Conservation (phyloP, 306 rosid genomes). For the Quercus suber region DNA sequence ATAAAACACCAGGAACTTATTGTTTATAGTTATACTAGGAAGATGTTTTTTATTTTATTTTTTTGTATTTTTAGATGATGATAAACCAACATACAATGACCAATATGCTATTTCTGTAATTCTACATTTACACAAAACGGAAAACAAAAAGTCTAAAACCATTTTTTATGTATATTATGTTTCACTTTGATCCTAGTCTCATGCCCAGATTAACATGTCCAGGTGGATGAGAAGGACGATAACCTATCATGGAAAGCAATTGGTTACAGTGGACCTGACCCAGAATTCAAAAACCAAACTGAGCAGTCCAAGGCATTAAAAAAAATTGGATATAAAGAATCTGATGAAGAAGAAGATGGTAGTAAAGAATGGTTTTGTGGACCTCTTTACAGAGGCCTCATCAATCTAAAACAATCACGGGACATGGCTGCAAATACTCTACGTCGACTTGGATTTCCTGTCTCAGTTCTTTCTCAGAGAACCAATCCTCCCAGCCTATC, state of each 20-base stretch:
- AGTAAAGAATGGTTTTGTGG: conserved; percentile 44
- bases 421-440: conserved; percentile 40
- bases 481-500: conserved; percentile 14
- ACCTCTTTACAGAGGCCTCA: conserved; percentile 60
- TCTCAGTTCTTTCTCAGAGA: conserved; percentile 27
- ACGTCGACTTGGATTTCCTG: conserved; percentile 43
- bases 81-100: no score
- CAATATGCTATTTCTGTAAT: no score
- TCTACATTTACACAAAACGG: no score
- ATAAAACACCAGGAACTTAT: no score
- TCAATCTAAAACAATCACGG: conserved; percentile 40
- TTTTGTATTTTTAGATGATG: no score
- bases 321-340: conserved; percentile 27
- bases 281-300: conserved; percentile 48
- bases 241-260: conserved; percentile 75
- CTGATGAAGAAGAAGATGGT: conserved; percentile 10
- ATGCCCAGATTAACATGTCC: conserved; percentile 7
- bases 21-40: no score
- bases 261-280: conserved; percentile 69
- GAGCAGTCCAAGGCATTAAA: neutral
- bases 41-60: no score
- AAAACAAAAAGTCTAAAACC: no score
- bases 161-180: no score
- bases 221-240: conserved; percentile 60
- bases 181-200: neutral